These are phyloP conservation scores for Brassica napus DNA, from an alignment of 345 rosid genomes.

Conservation along the genomic window Da-Ae NC_063436.1:27451501-27452000, in stretches of 20 bases:
- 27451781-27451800: not conserved
- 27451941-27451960: not conserved
- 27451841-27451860: conserved; percentile 53
- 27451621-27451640: conserved; percentile 98
- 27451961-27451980: conserved; percentile 1
- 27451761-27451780: not conserved
- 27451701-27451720: conserved; percentile 77
- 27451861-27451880: conserved; percentile 83
- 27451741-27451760: not conserved
- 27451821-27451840: conserved; percentile 87
- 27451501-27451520: conserved; percentile 89
- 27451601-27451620: conserved; percentile 76
- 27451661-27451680: conserved; percentile 82
- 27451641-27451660: conserved; percentile 68
- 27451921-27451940: not conserved
- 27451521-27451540: conserved; percentile 38
- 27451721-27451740: conserved; percentile 49
- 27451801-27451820: conserved; percentile 62
- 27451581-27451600: not conserved
- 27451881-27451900: conserved; percentile 75
- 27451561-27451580: not conserved
- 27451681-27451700: conserved; percentile 74
- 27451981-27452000: not conserved
- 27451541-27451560: not conserved
- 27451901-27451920: conserved; percentile 60